Conservation (phyloP, 1,284 basidiomycete species). For the Trametes polyzona region DNA sequence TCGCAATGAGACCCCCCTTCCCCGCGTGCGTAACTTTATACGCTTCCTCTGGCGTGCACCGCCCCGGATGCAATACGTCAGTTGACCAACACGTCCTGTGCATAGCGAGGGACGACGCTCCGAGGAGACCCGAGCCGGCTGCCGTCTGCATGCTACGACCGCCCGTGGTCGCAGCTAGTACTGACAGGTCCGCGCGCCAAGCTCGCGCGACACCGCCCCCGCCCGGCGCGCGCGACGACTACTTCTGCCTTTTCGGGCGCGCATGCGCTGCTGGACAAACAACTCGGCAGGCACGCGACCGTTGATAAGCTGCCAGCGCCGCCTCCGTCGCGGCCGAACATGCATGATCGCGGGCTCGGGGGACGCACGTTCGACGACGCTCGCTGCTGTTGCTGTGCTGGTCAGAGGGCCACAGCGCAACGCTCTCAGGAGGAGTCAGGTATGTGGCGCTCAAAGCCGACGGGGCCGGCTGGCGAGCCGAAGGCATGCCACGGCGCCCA, state of each 20-base stretch:
- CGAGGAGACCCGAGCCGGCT: neutral
- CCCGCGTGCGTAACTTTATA: neutral
- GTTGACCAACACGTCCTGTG: slow-evolving; percentile 1
- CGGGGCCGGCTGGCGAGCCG: neutral
- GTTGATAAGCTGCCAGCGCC: neutral
- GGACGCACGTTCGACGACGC: neutral
- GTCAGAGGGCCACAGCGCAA: too few relatives aligned
- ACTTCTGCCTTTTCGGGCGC: neutral
- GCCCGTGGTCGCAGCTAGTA: neutral
- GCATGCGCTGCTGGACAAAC: neutral
- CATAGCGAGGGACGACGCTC: neutral
- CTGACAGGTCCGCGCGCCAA: neutral
- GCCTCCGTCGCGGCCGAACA: neutral
- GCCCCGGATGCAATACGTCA: neutral
- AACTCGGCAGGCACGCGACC: slow-evolving; percentile 4
- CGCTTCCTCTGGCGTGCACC: neutral
- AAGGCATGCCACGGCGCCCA: neutral
- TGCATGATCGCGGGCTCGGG: neutral
- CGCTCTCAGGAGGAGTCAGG: neutral
- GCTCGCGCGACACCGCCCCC: slow-evolving; percentile 1
- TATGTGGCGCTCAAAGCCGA: neutral
- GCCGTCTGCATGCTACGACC: neutral
- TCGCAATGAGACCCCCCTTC: neutral
- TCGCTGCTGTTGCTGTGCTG: neutral
- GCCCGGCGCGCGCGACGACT: neutral